These are phyloP conservation scores for Rutstroemia sydowiana DNA, from an alignment of 2,329 filamentous ascomycete species.

Conservation along the genomic window DNA sequence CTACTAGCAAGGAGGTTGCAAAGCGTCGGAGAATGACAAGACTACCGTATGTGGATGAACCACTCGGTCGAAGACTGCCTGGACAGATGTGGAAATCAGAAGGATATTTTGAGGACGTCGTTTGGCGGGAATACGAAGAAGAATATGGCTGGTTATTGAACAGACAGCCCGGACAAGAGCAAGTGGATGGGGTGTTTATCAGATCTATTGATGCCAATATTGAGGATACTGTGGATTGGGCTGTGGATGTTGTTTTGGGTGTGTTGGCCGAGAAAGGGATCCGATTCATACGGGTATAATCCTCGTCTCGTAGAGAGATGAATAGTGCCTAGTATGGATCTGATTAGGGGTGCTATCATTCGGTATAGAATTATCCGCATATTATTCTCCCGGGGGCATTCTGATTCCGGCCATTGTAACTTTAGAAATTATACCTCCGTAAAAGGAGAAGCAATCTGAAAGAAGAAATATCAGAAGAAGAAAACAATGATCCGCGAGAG, in stretches of 20 bases:
- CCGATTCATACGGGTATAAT: too few species aligned
- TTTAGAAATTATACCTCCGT: too few species aligned
- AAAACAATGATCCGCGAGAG: too few species aligned
- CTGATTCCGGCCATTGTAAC: too few species aligned
- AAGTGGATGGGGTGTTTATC: constrained; percentile 10
- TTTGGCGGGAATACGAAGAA: constrained; percentile 17
- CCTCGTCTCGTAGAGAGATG: too few species aligned
- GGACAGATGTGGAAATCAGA: constrained; percentile 27
- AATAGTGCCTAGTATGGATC: not conserved
- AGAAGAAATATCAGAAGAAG: too few species aligned
- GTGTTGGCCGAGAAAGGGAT: not conserved
- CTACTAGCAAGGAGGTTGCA: constrained; percentile 9
- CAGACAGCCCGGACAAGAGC: not conserved
- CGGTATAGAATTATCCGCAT: too few species aligned
- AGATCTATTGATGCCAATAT: constrained; percentile 12
- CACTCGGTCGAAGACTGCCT: constrained; percentile 10
- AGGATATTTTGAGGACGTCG: constrained; percentile 27
- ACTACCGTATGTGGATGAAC: constrained; percentile 14
- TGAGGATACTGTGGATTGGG: constrained; percentile 16
- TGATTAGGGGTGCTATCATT: too few species aligned
- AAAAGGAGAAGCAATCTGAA: too few species aligned
- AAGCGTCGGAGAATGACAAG: constrained; percentile 14
- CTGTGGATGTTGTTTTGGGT: constrained; percentile 10
- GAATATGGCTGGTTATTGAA: constrained; percentile 16
- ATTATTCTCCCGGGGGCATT: too few species aligned